Evolutionary conservation across 176 grass and related monocot genomes (phyloP).

Genomic region (Eleusine indica): DNA sequence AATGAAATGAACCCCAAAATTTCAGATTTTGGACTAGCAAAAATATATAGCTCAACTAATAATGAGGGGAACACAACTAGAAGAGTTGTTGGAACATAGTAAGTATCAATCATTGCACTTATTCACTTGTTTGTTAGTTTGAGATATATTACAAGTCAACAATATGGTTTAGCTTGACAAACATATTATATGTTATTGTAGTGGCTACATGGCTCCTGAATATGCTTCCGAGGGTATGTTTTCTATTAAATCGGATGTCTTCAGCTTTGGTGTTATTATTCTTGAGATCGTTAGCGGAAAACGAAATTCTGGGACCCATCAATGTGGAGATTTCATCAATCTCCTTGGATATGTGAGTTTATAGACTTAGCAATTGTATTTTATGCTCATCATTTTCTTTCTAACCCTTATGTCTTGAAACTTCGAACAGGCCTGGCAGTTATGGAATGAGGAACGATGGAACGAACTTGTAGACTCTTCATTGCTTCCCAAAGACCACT

Average conservation of each 20-base stretch:
- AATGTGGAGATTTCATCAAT: background rate
- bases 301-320: background rate
- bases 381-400: background rate
- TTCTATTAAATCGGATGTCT: background rate
- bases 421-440: constrained; percentile 15
- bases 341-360: constrained; percentile 32
- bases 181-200: background rate
- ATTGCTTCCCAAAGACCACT: background rate
- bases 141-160: background rate
- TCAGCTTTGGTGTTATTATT: constrained; percentile 28
- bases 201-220: constrained; percentile 36
- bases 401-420: background rate
- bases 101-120: constrained; percentile 24
- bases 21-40: constrained; percentile 45
- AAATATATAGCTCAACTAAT: constrained; percentile 40
- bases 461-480: background rate
- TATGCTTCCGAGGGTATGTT: constrained; percentile 25
- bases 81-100: constrained; percentile 58
- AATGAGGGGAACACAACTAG: constrained; percentile 24
- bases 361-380: background rate
- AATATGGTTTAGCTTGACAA: too few relatives aligned
- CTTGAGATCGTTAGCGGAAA: constrained; percentile 26
- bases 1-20: constrained; percentile 43
- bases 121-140: background rate
- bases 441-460: constrained; percentile 10